Base-by-base conservation (phyloP, 306 rosid species). In the Quercus gilva region DNA sequence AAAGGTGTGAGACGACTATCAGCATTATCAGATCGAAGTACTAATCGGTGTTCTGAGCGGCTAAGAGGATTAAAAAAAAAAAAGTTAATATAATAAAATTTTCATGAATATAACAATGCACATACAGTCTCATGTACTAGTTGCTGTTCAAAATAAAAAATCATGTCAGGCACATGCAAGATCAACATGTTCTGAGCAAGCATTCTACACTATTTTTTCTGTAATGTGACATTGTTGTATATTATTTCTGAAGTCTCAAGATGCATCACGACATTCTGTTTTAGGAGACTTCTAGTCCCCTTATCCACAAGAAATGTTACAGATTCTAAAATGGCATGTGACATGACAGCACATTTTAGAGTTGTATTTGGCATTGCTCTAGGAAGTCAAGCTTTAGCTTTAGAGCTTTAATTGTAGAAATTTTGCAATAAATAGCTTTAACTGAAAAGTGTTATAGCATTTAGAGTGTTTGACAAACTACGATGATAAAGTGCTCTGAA, bases 1-100 rank as follows among this genome's bases (percentile, higher is more conserved):
- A 95, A 85, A 69, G 97, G 98, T 43, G 98, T 92, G 75, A 92
- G 97, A 64, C 98, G 99, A 79, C 96, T 92, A 83, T 95, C 99
- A 43, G 99, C 99, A 78, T 95, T 95, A 82, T 95, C 99, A 8
- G 96, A 92, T 83, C 99, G 90, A 76, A 95, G 92, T 71, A 95
- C 97, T 82, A 95, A 81, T 55, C 99, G 92, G 81, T 95, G 98
- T 89, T 95, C 99, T 69, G 99, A 95, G 85, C 97, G 99, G 90
- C 99, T 94, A 84, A 57, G 41, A 80, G 76, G 73, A 65, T 69
- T 80, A 75, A 80, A 76, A 71, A 37, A 80, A 18, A 59, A 74
- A 49, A 4, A 18, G 14, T 37, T 61, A 33, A 28, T 28, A 71
- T n/a, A 5, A 73, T 25, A 25, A 41, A 14, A 65, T 28, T 71